phyloP scores from a whole-genome alignment of 805 yeast genomes.

The Candida broadrunensis region DNA sequence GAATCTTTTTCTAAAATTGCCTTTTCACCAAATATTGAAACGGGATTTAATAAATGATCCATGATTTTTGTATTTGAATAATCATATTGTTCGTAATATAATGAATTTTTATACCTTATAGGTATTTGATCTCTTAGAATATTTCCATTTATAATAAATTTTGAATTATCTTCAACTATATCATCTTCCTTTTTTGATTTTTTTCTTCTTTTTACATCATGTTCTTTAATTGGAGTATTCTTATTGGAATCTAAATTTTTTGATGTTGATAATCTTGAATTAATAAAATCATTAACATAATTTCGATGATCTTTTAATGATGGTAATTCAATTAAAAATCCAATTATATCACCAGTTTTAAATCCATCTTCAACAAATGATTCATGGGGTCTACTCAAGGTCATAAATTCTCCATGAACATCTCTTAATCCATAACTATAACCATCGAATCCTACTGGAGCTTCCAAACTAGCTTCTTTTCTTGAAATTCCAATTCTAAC shows the following conservation, averaged over 20 bases:
- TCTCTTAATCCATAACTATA: conserved; percentile 92
- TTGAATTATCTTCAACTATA: conserved; percentile 11
- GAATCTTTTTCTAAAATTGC: conserved; percentile 52
- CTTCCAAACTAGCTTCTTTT: conserved; percentile 85
- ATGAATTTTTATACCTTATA: conserved; percentile 70
- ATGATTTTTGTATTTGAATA: conserved; percentile 65
- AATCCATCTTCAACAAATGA: conserved; percentile 53
- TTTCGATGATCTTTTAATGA: conserved; percentile 39
- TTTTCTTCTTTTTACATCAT: conserved; percentile 10
- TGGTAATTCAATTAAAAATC: conserved; percentile 74
- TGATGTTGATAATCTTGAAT: conserved; percentile 3
- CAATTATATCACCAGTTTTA: conserved; percentile 76
- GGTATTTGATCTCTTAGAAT: conserved; percentile 83
- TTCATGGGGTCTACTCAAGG: conserved; percentile 63
- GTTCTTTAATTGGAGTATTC: conserved; percentile 5
- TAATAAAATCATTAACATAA: conserved; percentile 32
- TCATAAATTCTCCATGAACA: conserved; percentile 68
- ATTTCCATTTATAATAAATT: conserved; percentile 32
- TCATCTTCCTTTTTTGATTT: conserved; percentile 13
- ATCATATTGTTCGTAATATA: conserved; percentile 84
- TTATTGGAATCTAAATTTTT: conserved; percentile 5
- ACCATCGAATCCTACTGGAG: conserved; percentile 94
- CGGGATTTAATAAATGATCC: conserved; percentile 73
- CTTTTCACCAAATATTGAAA: conserved; percentile 65
- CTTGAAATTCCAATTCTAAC: conserved; percentile 83